Evolutionary conservation across 2,329 filamentous ascomycete genomes (phyloP), one percentile per base, ranked within the genome.

Genomic region (Alternaria rosae): DNA sequence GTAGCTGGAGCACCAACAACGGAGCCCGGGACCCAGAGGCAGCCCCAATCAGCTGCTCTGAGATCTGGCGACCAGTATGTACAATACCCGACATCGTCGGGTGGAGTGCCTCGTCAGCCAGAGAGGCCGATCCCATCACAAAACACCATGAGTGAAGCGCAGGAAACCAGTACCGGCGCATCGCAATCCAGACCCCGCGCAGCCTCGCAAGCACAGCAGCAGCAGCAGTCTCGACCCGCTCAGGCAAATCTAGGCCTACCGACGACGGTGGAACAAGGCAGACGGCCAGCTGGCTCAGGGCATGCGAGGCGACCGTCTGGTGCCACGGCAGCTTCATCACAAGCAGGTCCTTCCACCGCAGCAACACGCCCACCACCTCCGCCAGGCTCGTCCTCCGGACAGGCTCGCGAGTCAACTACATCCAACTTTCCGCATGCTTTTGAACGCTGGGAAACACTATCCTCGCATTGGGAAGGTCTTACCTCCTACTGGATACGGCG

Each of bases 401-500:
- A 70, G 55, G 76, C 63, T 41, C 78, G 76, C 57, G 74, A 80
- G 61, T 77, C 75, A 17, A 80, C 78, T 10, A 75, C 78, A 4
- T 92, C 91, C 48, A 89, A 90, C 0, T 98, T 99, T 69, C 95
- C 95, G 1, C 95, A 98, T 80, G 95, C 95, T 0, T 99, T 99
- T 74, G 94, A 99, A 79, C 88, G 95, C 62, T 99, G 95, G 95
- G 95, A 99, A 78, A 94, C 92, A 0, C 82, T 99, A 3, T 99
- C 95, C 0, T 96, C 95, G 6, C 94, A 98, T 72, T 99, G 95
- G 95, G 95, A 99, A 78, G 95, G 95, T 5, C 85, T 99, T 61
- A 98, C 95, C 0, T 94, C 93, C 61, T 98, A 97, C 81, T 99
- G 95, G 94, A 95, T 99, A 67, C 91, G 93, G 48, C 90, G 93